Percentiles rank a stretch among this genome's conserved stretches.
Conservation (phyloP, 116 monocot genomes). For the Papilionanthe hybrid region DNA sequence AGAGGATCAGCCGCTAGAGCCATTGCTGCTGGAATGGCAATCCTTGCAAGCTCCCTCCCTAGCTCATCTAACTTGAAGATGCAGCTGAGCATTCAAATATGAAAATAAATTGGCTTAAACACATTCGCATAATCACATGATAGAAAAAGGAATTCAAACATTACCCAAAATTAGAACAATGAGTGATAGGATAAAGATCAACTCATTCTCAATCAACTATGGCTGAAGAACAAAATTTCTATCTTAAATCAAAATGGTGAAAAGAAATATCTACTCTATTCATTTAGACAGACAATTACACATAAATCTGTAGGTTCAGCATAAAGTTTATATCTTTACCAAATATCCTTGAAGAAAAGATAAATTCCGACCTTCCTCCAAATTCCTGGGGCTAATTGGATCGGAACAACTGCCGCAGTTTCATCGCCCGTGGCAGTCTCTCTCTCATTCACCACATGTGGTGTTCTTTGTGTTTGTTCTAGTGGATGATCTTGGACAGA, state of each 20-base stretch:
- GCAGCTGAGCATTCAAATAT: slow-evolving; percentile 15
- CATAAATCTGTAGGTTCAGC: not conserved
- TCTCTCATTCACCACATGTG: not conserved
- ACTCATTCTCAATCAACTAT: not conserved
- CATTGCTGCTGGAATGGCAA: slow-evolving; percentile 76
- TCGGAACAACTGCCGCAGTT: not conserved
- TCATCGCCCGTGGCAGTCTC: not conserved
- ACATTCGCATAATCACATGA: not conserved
- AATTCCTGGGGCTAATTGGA: not conserved
- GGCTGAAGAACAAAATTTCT: not conserved
- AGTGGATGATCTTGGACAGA: not conserved
- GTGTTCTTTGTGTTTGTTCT: not conserved
- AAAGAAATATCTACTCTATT: not conserved
- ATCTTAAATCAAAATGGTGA: not conserved
- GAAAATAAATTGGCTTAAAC: not conserved
- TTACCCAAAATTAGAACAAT: not conserved
- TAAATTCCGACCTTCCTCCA: slow-evolving; percentile 34
- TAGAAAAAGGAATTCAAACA: not conserved
- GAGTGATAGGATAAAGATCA: not conserved
- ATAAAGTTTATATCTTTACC: slow-evolving; percentile 3
- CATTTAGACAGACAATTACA: not conserved
- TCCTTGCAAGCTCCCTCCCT: slow-evolving; percentile 57
- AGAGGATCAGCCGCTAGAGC: slow-evolving; percentile 85
- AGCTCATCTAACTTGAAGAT: slow-evolving; percentile 72
- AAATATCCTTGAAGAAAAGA: slow-evolving; percentile 46